Conservation (phyloP, 768 basidiomycete genomes). For the Leccinum barrowsii region DNA sequence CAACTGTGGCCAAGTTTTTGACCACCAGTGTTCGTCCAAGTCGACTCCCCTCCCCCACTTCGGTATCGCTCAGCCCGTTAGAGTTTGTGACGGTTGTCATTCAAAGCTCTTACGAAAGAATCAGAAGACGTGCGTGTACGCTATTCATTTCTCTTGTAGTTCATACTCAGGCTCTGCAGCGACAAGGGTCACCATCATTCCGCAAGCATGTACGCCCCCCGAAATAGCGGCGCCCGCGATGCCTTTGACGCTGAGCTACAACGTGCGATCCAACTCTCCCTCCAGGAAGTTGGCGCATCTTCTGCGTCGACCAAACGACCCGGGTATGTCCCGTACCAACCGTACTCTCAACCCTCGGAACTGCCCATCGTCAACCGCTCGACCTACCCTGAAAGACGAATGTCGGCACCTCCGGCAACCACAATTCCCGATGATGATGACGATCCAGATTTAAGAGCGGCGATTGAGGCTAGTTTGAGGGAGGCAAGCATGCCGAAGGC, state of each 20-base stretch:
- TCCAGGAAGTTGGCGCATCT: slow-evolving; percentile 67
- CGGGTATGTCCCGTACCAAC: slow-evolving; percentile 61
- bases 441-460: slow-evolving; percentile 87
- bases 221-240: slow-evolving; percentile 57
- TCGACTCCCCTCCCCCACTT: slow-evolving; percentile 84
- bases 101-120: slow-evolving; percentile 68
- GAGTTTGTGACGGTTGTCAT: slow-evolving; percentile 90
- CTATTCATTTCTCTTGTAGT: neutral
- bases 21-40: slow-evolving; percentile 89
- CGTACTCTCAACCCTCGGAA: slow-evolving; percentile 53
- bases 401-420: slow-evolving; percentile 18
- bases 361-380: slow-evolving; percentile 63
- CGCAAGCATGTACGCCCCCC: slow-evolving; percentile 49
- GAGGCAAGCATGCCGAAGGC: slow-evolving; percentile 77
- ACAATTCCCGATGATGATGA: slow-evolving; percentile 64
- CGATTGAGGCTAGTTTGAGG: slow-evolving; percentile 92
- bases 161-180: slow-evolving; percentile 18
- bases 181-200: slow-evolving; percentile 54
- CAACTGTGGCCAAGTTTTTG: slow-evolving; percentile 96
- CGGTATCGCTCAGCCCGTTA: slow-evolving; percentile 87
- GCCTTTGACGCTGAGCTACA: slow-evolving; percentile 85
- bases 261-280: slow-evolving; percentile 86
- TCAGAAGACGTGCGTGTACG: slow-evolving; percentile 48
- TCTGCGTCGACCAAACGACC: slow-evolving; percentile 46
- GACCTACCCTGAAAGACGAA: slow-evolving; percentile 35